These are phyloP conservation scores for Physocladia obscura DNA, from an alignment of 192 early-diverging fungal genomes.

Conservation along the genomic window DNA sequence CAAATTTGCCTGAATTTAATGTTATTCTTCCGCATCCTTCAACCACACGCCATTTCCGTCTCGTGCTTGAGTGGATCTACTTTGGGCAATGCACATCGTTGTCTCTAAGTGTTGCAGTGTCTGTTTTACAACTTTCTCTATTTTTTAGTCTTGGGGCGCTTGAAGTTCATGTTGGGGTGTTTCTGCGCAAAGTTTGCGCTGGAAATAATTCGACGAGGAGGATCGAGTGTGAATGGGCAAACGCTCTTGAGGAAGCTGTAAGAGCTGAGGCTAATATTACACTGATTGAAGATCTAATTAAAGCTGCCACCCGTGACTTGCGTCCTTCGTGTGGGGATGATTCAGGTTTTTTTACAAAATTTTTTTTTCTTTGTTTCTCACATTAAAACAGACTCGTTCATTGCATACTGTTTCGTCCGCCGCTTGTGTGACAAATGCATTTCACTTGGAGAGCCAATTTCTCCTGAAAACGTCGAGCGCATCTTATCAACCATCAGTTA, in stretches of 20 bases:
- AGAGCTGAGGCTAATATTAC: not conserved
- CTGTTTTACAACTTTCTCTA: not conserved
- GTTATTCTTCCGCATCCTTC: not conserved
- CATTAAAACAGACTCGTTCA: not conserved
- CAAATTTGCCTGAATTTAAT: not conserved
- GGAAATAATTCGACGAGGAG: too few relatives aligned
- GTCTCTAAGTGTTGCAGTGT: not conserved
- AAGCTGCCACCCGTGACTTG: not conserved
- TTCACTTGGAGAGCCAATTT: not conserved
- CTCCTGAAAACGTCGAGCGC: not conserved
- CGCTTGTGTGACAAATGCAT: not conserved
- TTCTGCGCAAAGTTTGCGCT: not conserved
- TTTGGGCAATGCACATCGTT: not conserved
- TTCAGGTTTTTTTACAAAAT: too few relatives aligned
- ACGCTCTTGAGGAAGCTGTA: not conserved
- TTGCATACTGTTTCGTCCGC: slow-evolving; percentile 1
- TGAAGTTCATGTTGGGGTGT: not conserved
- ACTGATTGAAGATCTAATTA: not conserved
- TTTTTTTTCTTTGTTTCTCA: too few relatives aligned
- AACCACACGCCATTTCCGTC: not conserved
- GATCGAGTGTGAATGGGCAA: not conserved
- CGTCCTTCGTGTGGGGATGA: not conserved
- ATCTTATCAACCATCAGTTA: slow-evolving; percentile 2
- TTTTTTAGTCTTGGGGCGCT: not conserved
- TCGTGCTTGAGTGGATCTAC: slow-evolving; percentile 21